These are phyloP conservation scores for Coniochaeta pulveracea DNA, from an alignment of 2,329 filamentous ascomycete species.

Conservation along the genomic window DNA sequence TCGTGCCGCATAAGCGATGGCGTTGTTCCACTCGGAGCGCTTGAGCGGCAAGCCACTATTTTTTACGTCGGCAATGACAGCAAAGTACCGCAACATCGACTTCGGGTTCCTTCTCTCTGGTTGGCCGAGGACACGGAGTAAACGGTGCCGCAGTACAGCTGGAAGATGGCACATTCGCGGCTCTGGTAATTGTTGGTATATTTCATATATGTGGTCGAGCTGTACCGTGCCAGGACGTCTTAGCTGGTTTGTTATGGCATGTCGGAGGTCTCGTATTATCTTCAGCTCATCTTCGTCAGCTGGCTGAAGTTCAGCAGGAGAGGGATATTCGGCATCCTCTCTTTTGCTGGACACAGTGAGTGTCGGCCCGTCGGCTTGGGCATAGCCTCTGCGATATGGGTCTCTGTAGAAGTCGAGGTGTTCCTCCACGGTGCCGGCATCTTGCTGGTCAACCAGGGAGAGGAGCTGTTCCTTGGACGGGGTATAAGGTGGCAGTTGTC, in stretches of 20 bases:
- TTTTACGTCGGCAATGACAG: conserved; percentile 74
- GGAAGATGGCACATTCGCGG: conserved; percentile 39
- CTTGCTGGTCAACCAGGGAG: conserved; percentile 37
- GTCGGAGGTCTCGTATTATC: conserved; percentile 26
- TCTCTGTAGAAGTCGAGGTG: conserved; percentile 40
- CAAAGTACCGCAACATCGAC: conserved; percentile 73
- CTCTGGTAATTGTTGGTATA: conserved; percentile 38
- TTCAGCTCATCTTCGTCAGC: conserved; percentile 22
- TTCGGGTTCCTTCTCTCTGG: conserved; percentile 42
- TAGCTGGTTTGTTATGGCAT: conserved; percentile 27
- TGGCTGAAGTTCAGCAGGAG: conserved; percentile 25
- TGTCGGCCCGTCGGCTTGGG: conserved; percentile 34
- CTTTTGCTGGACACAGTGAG: conserved; percentile 36
- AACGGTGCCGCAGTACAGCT: conserved; percentile 41
- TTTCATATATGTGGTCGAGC: conserved; percentile 33
- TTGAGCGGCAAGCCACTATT: conserved; percentile 58
- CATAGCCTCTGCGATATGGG: conserved; percentile 43
- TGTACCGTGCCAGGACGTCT: conserved; percentile 27
- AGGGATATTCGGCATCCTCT: conserved; percentile 36
- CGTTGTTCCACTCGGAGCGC: conserved; percentile 68
- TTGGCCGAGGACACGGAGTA: conserved; percentile 59
- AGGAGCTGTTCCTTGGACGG: conserved; percentile 33
- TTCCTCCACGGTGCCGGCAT: conserved; percentile 35
- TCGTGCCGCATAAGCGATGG: conserved; percentile 67
- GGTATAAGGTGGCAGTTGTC: conserved; percentile 4